These are phyloP conservation scores for Pestalotiopsis sp. DNA, from an alignment of 2,329 filamentous ascomycete species.

Conservation along the genomic window DNA sequence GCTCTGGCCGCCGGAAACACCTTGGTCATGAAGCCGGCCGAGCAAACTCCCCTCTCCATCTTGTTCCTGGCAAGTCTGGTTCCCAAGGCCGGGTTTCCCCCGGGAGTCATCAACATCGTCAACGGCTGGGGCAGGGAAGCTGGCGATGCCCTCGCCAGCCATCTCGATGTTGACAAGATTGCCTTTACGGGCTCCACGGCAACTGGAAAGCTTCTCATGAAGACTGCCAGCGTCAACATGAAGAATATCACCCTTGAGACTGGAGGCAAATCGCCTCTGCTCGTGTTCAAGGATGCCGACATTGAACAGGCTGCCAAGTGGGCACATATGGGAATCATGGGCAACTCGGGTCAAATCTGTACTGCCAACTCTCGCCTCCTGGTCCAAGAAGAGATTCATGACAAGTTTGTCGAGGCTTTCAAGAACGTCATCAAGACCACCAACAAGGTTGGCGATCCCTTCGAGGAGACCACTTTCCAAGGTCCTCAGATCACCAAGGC, in stretches of 20 bases:
- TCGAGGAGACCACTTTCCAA: slow-evolving; percentile 68
- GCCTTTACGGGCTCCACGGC: slow-evolving; percentile 77
- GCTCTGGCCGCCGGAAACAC: slow-evolving; percentile 65
- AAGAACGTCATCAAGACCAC: slow-evolving; percentile 57
- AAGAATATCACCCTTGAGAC: slow-evolving; percentile 69
- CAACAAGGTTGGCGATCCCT: slow-evolving; percentile 70
- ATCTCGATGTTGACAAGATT: slow-evolving; percentile 74
- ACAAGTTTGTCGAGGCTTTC: slow-evolving; percentile 65
- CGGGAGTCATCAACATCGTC: slow-evolving; percentile 75
- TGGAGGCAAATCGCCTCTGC: slow-evolving; percentile 64
- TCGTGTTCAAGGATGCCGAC: slow-evolving; percentile 67
- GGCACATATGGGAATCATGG: slow-evolving; percentile 52
- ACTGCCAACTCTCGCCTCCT: slow-evolving; percentile 64
- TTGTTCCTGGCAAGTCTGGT: slow-evolving; percentile 67
- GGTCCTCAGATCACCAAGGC: slow-evolving; percentile 72
- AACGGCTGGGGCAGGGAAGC: slow-evolving; percentile 71
- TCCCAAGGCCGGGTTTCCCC: slow-evolving; percentile 73
- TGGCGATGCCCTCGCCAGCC: slow-evolving; percentile 67
- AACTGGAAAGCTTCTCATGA: slow-evolving; percentile 76
- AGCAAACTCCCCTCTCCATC: slow-evolving; percentile 67
- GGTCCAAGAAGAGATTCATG: slow-evolving; percentile 60
- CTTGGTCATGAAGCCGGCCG: slow-evolving; percentile 64
- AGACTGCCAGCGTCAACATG: slow-evolving; percentile 64
- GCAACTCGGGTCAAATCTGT: slow-evolving; percentile 66
- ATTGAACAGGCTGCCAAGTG: slow-evolving; percentile 67